Evolutionary conservation across 805 yeast genomes (phyloP).

Genomic region (Zygoascus bituminiphila): DNA sequence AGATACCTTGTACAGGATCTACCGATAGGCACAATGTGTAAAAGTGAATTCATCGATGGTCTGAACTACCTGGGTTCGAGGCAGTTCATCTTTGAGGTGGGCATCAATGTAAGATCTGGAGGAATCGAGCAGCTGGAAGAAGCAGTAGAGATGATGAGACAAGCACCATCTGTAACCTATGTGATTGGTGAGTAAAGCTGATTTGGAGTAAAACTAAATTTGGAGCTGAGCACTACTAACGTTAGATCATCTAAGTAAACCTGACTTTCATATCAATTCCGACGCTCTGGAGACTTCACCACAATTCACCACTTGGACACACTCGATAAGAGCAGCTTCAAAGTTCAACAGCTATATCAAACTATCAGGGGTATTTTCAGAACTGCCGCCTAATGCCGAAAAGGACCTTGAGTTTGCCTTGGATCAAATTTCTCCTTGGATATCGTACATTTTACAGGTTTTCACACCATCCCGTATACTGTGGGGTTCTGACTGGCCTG

Average conservation of each 20-base stretch:
- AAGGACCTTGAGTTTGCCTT: constrained; percentile 1
- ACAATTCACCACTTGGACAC: constrained; percentile 11
- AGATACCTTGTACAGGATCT: constrained; percentile 39
- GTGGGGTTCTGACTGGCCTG: constrained; percentile 43
- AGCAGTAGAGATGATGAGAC: constrained; percentile 25
- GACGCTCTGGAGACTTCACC: constrained; percentile 1
- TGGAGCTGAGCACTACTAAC: no score
- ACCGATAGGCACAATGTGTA: constrained; percentile 31
- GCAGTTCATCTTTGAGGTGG: constrained; percentile 35
- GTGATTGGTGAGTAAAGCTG: not conserved
- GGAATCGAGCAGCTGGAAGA: constrained; percentile 38
- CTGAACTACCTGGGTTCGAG: constrained; percentile 30
- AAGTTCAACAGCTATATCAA: constrained; percentile 27
- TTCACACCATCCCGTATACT: constrained; percentile 29
- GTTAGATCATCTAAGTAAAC: constrained; percentile 36
- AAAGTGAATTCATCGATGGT: constrained; percentile 25
- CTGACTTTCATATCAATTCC: constrained; percentile 24
- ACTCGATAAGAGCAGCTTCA: not conserved
- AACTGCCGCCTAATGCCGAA: constrained; percentile 18
- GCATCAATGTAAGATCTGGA: constrained; percentile 33
- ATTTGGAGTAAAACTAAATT: no score
- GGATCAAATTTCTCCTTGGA: constrained; percentile 7
- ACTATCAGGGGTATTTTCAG: constrained; percentile 37
- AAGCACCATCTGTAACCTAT: not conserved
- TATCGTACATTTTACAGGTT: constrained; percentile 15